A percentile compares a stretch with the other conserved stretches of the same genome.
Evolutionary conservation across 2,329 filamentous ascomycete species (phyloP).

Genomic region (Trichoderma sp.): DNA sequence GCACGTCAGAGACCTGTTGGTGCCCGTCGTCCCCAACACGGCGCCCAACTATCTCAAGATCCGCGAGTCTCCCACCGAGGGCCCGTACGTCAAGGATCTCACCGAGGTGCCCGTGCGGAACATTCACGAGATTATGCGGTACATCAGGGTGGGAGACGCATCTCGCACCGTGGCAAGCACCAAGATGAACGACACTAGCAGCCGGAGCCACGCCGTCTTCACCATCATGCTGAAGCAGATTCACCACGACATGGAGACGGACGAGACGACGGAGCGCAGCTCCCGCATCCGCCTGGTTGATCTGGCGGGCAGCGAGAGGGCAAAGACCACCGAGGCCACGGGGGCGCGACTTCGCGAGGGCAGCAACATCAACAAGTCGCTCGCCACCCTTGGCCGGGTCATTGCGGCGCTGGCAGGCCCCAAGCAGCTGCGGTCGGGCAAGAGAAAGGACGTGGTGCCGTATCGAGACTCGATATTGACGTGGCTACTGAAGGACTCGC

Average conservation of each 20-base stretch:
- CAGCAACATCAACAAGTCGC: constrained; percentile 97
- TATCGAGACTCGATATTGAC: constrained; percentile 85
- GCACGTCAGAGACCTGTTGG: constrained; percentile 90
- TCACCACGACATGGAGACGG: constrained; percentile 93
- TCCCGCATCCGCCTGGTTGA: constrained; percentile 94
- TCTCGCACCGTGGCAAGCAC: constrained; percentile 89
- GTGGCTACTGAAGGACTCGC: constrained; percentile 89
- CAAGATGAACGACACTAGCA: constrained; percentile 99
- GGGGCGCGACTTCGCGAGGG: constrained; percentile 88
- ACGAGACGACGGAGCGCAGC: constrained; percentile 92
- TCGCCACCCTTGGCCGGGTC: constrained; percentile 91
- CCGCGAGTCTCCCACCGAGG: constrained; percentile 89
- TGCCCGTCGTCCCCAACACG: constrained; percentile 66
- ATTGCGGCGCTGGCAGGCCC: constrained; percentile 83
- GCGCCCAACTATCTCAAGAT: constrained; percentile 94
- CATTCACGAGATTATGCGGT: constrained; percentile 80
- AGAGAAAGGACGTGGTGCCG: constrained; percentile 68
- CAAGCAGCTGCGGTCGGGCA: constrained; percentile 56
- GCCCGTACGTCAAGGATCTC: constrained; percentile 94
- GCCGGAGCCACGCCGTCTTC: constrained; percentile 94
- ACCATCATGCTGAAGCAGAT: constrained; percentile 98
- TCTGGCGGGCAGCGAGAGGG: constrained; percentile 88
- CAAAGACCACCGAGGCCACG: constrained; percentile 92
- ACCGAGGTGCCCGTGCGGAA: constrained; percentile 89
- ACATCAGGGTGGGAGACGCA: constrained; percentile 85